Percentiles rank a stretch among this genome's conserved stretches.
phyloP scores from a whole-genome alignment of 371 early-diverging fungal genomes.

The Dinochytrium kinnereticum region DNA sequence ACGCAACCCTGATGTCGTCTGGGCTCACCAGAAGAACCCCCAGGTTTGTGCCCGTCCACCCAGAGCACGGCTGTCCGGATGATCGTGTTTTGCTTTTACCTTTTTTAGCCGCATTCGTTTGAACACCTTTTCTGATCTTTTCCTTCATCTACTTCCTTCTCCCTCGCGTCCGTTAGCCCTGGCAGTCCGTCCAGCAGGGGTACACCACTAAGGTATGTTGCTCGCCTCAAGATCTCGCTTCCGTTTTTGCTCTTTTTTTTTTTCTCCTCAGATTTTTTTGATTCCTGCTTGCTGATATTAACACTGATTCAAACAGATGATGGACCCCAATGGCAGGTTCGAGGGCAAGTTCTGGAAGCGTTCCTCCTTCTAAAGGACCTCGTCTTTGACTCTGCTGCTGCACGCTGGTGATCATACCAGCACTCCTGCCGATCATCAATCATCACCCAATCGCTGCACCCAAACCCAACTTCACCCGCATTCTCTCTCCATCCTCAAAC shows the following conservation, averaged over 20 bases:
- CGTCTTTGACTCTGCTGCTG: no score
- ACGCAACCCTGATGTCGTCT: constrained; percentile 70
- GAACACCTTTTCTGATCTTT: not conserved
- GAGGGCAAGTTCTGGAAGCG: constrained; percentile 28
- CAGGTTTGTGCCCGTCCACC: no score
- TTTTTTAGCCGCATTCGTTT: no score
- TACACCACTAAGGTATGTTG: constrained; percentile 65
- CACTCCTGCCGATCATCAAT: no score
- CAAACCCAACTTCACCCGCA: no score
- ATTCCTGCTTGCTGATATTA: no score
- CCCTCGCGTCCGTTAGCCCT: constrained; percentile 55
- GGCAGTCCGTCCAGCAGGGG: constrained; percentile 69
- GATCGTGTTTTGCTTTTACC: no score
- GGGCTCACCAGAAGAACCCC: constrained; percentile 70
- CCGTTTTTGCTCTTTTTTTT: not conserved
- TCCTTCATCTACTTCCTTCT: not conserved
- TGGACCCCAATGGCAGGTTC: constrained; percentile 53
- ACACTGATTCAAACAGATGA: constrained; percentile 16
- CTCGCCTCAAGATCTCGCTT: not conserved
- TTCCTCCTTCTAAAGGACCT: not conserved
- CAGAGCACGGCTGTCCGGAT: no score
- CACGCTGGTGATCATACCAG: no score
- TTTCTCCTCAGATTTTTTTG: not conserved
- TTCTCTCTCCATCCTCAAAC: no score
- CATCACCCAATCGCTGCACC: no score